Evolutionary conservation across 768 basidiomycete genomes (phyloP).

Genomic region (Serendipita sp.): DNA sequence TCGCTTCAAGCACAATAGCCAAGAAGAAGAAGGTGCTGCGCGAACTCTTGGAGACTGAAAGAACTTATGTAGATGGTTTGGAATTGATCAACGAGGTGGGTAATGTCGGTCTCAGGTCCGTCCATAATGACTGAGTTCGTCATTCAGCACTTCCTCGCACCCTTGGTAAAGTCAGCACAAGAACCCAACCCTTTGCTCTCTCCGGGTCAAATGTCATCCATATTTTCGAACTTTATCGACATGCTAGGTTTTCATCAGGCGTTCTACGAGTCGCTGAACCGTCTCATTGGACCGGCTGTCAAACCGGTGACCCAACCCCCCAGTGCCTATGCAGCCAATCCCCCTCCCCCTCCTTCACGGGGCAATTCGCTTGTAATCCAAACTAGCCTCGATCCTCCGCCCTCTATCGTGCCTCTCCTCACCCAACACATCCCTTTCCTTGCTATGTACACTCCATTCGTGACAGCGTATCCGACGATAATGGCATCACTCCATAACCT

Average conservation of each 20-base stretch:
- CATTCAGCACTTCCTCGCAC: conserved; percentile 63
- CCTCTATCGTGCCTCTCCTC: conserved; percentile 25
- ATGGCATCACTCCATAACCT: conserved; percentile 42
- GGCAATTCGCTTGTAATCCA: background rate
- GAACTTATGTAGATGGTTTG: conserved; percentile 62
- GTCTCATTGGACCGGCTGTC: background rate
- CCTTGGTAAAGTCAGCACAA: conserved; percentile 61
- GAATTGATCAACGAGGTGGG: conserved; percentile 68
- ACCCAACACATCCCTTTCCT: conserved; percentile 77
- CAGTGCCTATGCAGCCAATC: background rate
- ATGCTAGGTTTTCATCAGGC: conserved; percentile 23
- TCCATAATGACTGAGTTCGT: conserved; percentile 1
- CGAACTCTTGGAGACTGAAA: conserved; percentile 72
- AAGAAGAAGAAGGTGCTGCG: conserved; percentile 57
- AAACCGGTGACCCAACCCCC: background rate
- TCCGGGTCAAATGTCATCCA: conserved; percentile 47
- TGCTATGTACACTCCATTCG: conserved; percentile 72
- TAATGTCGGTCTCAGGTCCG: conserved; percentile 9
- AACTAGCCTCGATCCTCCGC: background rate
- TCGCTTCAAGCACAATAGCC: conserved; percentile 27
- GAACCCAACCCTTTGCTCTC: conserved; percentile 51
- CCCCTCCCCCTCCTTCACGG: background rate
- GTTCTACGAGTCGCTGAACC: background rate
- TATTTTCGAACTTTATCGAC: conserved; percentile 82
- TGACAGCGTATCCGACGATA: conserved; percentile 58